Conservation (phyloP, 495 filamentous ascomycete genomes). For the Neurospora discreta region DNA sequence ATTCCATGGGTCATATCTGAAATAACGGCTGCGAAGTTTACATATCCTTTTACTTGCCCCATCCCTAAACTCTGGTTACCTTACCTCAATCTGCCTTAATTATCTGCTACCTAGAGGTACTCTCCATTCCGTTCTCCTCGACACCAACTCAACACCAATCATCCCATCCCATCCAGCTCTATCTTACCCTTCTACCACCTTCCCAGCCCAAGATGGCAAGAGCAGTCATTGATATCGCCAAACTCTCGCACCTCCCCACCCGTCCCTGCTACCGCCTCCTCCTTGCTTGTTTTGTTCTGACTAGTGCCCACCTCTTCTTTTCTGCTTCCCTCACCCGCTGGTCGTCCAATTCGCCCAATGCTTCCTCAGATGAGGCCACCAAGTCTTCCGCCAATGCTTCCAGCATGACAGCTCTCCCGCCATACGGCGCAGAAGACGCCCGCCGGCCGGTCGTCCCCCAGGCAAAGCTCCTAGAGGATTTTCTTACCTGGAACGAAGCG, state of each 20-base stretch:
- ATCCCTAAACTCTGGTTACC: background rate
- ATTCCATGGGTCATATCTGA: background rate
- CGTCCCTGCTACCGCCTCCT: slow-evolving; percentile 10
- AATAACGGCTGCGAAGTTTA: background rate
- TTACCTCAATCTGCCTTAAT: background rate
- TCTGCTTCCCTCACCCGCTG: background rate
- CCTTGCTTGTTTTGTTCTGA: background rate
- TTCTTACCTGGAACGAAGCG: slow-evolving; percentile 10
- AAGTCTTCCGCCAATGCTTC: background rate
- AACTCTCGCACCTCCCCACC: slow-evolving; percentile 3
- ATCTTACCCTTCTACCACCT: background rate
- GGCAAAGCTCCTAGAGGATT: background rate
- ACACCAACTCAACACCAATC: background rate
- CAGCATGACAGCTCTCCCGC: background rate
- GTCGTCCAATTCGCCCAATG: background rate
- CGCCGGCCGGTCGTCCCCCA: slow-evolving; percentile 4
- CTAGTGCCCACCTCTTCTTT: slow-evolving; percentile 1
- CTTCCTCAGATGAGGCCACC: background rate
- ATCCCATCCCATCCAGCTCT: background rate
- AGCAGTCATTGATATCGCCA: background rate
- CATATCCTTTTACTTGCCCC: background rate
- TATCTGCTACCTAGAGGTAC: background rate
- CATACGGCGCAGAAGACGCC: background rate
- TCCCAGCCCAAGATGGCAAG: background rate
- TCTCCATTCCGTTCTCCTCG: background rate